Evolutionary conservation across 176 grass and related monocot genomes (phyloP).

Genomic region (Leersia perrieri): DNA sequence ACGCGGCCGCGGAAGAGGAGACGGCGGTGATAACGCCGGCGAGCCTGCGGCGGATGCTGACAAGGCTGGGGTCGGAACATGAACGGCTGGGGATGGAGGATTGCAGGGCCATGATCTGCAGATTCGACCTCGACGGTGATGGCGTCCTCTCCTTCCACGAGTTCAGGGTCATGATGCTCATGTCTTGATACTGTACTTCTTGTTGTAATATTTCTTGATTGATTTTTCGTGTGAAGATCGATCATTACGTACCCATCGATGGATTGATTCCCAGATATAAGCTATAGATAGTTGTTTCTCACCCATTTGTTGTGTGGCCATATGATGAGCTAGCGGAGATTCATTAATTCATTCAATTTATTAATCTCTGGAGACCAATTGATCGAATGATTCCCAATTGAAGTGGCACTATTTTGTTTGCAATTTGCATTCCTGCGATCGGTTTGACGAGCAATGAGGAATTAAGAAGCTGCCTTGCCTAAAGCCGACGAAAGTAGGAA

Average conservation of each 20-base stretch:
- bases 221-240: too few relatives aligned
- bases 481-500: too few relatives aligned
- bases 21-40: conserved; percentile 40
- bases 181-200: too few relatives aligned
- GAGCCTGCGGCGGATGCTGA: conserved; percentile 56
- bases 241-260: too few relatives aligned
- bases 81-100: conserved; percentile 36
- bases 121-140: conserved; percentile 64
- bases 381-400: too few relatives aligned
- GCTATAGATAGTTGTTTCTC: too few relatives aligned
- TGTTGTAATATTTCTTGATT: too few relatives aligned
- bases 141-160: conserved; percentile 55
- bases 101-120: conserved; percentile 61
- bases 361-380: too few relatives aligned
- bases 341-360: not conserved
- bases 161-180: conserved; percentile 66
- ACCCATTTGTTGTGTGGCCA: not conserved
- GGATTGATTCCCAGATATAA: not conserved
- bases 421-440: not conserved
- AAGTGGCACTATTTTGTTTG: too few relatives aligned
- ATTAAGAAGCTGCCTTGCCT: too few relatives aligned
- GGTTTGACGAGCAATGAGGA: too few relatives aligned
- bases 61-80: conserved; percentile 18
- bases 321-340: not conserved
- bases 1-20: conserved; percentile 28